phyloP scores from a whole-genome alignment of 257 asterid genomes.

The Petrea volubilis region DNA sequence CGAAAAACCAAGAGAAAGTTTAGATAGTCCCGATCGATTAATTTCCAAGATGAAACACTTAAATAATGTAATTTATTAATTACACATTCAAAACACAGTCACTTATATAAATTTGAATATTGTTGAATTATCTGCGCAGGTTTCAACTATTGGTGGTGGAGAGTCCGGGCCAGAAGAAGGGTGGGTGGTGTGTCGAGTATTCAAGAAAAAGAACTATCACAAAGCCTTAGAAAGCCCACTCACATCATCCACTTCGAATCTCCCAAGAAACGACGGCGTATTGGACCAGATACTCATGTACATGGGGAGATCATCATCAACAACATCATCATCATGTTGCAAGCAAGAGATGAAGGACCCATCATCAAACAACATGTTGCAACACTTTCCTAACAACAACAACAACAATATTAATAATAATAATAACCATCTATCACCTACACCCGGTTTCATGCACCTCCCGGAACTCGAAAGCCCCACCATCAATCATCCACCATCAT shows the following conservation, averaged over 20 bases:
- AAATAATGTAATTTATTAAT: too few species aligned
- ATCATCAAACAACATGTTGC: background rate
- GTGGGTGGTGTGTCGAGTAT: conserved; percentile 96
- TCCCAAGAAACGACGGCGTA: conserved; percentile 55
- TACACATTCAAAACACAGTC: too few species aligned
- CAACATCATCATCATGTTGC: conserved; percentile 38
- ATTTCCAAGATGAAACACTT: too few species aligned
- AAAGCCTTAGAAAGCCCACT: conserved; percentile 54
- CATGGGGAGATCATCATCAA: conserved; percentile 62
- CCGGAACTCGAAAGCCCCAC: conserved; percentile 56
- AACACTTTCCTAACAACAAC: background rate
- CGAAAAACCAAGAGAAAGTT: too few species aligned
- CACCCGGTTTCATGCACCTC: conserved; percentile 63
- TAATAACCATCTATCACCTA: background rate
- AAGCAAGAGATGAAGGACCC: conserved; percentile 49
- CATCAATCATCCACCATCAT: conserved; percentile 17
- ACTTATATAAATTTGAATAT: too few species aligned
- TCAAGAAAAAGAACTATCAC: conserved; percentile 95
- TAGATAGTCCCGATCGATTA: too few species aligned
- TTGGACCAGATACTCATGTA: conserved; percentile 69
- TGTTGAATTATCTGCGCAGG: conserved; percentile 30
- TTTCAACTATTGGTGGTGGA: conserved; percentile 32
- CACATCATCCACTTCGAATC: conserved; percentile 29
- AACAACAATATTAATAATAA: background rate
- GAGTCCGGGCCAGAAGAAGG: conserved; percentile 63